Conservation (phyloP, 805 yeast species). For the Saccharomycopsis fodiens region DNA sequence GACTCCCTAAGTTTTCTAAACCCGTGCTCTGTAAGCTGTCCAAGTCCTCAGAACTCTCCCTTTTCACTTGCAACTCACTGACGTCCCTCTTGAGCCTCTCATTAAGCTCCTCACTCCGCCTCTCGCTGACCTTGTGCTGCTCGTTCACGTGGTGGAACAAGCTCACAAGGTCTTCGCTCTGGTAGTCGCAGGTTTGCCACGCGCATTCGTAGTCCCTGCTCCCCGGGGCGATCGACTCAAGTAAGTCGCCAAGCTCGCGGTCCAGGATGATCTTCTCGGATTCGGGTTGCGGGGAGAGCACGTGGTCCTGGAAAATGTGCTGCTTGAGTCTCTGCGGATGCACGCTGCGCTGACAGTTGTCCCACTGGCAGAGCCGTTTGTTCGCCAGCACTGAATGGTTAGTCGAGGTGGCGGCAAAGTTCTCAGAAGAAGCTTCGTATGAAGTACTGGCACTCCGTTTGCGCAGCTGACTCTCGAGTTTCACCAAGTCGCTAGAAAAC, state of each 20-base stretch:
- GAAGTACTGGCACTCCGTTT: too few relatives aligned
- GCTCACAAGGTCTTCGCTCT: slow-evolving; percentile 42
- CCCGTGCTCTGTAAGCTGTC: not conserved
- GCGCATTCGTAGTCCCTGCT: slow-evolving; percentile 45
- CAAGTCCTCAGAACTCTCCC: not conserved
- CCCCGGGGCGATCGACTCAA: slow-evolving; percentile 2
- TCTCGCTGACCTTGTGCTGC: slow-evolving; percentile 32
- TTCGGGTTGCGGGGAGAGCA: slow-evolving; percentile 26
- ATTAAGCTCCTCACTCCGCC: slow-evolving; percentile 21
- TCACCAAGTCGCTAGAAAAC: too few relatives aligned
- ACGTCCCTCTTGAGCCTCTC: slow-evolving; percentile 20
- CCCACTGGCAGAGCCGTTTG: slow-evolving; percentile 52
- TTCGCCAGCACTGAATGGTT: too few relatives aligned
- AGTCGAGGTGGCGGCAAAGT: too few relatives aligned
- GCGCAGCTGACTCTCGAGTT: too few relatives aligned
- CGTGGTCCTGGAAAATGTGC: slow-evolving; percentile 46
- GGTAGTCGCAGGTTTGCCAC: slow-evolving; percentile 67
- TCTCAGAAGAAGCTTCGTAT: too few relatives aligned
- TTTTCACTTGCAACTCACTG: too few relatives aligned
- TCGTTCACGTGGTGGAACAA: slow-evolving; percentile 54
- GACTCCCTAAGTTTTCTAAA: not conserved
- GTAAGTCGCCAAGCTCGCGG: slow-evolving; percentile 3
- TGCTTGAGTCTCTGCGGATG: slow-evolving; percentile 36
- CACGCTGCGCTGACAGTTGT: slow-evolving; percentile 43
- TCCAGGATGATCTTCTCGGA: slow-evolving; percentile 12